A percentile compares a stretch with the other conserved stretches of the same genome.
These are phyloP conservation scores for Phaeoacremonium minimum DNA, from an alignment of 2,329 filamentous ascomycete genomes.

Conservation along the genomic window DNA sequence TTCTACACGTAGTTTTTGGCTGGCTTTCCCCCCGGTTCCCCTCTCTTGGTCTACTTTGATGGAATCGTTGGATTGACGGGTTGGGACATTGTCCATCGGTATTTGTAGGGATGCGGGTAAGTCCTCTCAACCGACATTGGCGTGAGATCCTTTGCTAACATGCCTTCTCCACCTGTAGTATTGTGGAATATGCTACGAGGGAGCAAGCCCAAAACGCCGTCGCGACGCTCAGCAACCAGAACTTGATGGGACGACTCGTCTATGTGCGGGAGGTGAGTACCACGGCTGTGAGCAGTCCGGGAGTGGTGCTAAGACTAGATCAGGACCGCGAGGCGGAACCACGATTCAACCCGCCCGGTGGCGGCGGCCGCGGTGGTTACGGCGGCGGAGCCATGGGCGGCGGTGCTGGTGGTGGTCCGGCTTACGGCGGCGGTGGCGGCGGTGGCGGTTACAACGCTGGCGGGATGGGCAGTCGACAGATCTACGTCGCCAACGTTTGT, in stretches of 20 bases:
- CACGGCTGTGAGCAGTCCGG: background rate
- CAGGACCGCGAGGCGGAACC: conserved; percentile 98
- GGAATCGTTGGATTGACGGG: conserved; percentile 99
- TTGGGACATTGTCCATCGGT: conserved; percentile 84
- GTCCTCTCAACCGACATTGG: conserved; percentile 29
- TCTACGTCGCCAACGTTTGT: conserved; percentile 98
- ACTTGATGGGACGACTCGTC: conserved; percentile 95
- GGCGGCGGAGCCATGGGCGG: conserved; percentile 50
- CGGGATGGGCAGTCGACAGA: conserved; percentile 65
- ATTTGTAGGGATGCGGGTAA: conserved; percentile 99
- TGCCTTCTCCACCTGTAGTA: conserved; percentile 57
- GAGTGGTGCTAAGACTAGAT: conserved; percentile 11
- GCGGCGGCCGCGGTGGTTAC: conserved; percentile 59
- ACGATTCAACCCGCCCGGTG: conserved; percentile 78
- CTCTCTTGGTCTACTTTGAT: conserved; percentile 56
- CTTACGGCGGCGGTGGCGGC: conserved; percentile 39
- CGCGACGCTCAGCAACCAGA: conserved; percentile 97
- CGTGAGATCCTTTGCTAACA: conserved; percentile 22
- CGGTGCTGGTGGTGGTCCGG: conserved; percentile 31
- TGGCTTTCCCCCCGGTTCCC: conserved; percentile 67
- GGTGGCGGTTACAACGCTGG: conserved; percentile 57
- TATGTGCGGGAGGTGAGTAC: conserved; percentile 88
- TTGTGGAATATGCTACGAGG: conserved; percentile 99
- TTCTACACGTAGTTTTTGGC: conserved; percentile 82
- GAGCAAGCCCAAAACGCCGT: conserved; percentile 98